Percentiles rank a stretch among this genome's conserved stretches.
These are phyloP conservation scores for Hirschioporus abietinus DNA, from an alignment of 768 basidiomycete species.

Conservation along the genomic window DNA sequence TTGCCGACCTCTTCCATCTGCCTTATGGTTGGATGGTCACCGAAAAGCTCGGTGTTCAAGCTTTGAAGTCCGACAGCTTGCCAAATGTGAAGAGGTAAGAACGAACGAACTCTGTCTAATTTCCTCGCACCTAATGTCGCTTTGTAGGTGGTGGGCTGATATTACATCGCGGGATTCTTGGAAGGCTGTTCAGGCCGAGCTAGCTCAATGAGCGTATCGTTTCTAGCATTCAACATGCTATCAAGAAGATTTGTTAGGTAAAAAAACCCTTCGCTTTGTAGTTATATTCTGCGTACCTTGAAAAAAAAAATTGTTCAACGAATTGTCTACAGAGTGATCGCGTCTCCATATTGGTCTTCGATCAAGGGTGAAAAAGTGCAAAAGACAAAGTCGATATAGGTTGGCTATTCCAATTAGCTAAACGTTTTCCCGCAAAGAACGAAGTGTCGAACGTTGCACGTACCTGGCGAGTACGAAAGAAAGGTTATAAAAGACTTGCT, in stretches of 20 bases:
- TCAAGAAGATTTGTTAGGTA: not conserved
- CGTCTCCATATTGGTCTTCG: too few relatives aligned
- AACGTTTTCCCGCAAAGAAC: too few relatives aligned
- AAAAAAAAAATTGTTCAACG: not conserved
- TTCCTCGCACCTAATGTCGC: not conserved
- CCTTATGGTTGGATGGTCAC: slow-evolving; percentile 34
- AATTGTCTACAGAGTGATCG: not conserved
- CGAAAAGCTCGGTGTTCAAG: slow-evolving; percentile 6
- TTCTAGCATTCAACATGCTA: not conserved
- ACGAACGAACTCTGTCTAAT: not conserved
- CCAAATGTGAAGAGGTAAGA: not conserved
- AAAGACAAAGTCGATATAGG: too few relatives aligned
- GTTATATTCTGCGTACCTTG: not conserved
- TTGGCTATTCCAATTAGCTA: too few relatives aligned
- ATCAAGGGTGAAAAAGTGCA: too few relatives aligned
- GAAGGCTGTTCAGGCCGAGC: slow-evolving; percentile 28
- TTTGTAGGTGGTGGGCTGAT: slow-evolving; percentile 46
- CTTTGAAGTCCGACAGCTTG: slow-evolving; percentile 1
- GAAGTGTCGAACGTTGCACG: too few relatives aligned
- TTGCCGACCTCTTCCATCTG: slow-evolving; percentile 56
- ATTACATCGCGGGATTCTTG: slow-evolving; percentile 42
- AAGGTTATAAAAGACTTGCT: too few relatives aligned
- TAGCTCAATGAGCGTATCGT: not conserved
- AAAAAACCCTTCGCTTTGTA: not conserved
- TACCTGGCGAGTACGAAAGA: too few relatives aligned